phyloP scores from a whole-genome alignment of 805 yeast genomes.

The Pichia deserticola region DNA sequence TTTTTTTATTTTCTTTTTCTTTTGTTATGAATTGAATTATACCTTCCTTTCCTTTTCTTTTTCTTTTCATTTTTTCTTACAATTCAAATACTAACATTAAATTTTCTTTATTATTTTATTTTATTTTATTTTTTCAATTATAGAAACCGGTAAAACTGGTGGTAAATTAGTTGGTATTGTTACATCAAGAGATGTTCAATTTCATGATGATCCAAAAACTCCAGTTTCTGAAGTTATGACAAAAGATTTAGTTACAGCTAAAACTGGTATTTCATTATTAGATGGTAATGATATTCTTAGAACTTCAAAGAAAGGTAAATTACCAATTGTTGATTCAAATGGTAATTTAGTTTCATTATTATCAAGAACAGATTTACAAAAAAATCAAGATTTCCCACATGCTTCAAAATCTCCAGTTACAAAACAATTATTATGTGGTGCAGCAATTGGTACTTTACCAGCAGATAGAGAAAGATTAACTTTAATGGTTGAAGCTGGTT shows the following conservation, averaged over 20 bases:
- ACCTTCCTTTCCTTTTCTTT: not conserved
- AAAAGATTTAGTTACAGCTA: constrained; percentile 74
- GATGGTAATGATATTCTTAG: constrained; percentile 90
- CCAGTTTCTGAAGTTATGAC: constrained; percentile 82
- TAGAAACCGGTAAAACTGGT: constrained; percentile 79
- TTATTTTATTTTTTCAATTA: constrained; percentile 1
- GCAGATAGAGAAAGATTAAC: constrained; percentile 81
- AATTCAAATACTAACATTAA: constrained; percentile 7
- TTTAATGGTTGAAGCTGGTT: constrained; percentile 88
- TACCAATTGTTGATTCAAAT: constrained; percentile 78
- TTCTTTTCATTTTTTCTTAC: not conserved
- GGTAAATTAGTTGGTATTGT: constrained; percentile 92
- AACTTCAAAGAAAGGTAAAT: constrained; percentile 92
- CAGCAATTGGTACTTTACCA: constrained; percentile 92
- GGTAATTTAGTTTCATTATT: constrained; percentile 80
- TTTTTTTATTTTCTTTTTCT: too few species aligned
- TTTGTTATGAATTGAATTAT: too few species aligned
- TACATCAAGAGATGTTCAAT: constrained; percentile 96
- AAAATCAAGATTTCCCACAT: constrained; percentile 86
- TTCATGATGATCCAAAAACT: constrained; percentile 65
- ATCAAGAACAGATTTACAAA: constrained; percentile 94
- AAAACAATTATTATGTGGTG: constrained; percentile 97
- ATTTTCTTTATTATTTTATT: not conserved
- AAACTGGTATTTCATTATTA: constrained; percentile 68
- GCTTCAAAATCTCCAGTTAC: constrained; percentile 92